Evolutionary conservation across 306 rosid species (phyloP).

Genomic region (Prunus fruticosa): DNA sequence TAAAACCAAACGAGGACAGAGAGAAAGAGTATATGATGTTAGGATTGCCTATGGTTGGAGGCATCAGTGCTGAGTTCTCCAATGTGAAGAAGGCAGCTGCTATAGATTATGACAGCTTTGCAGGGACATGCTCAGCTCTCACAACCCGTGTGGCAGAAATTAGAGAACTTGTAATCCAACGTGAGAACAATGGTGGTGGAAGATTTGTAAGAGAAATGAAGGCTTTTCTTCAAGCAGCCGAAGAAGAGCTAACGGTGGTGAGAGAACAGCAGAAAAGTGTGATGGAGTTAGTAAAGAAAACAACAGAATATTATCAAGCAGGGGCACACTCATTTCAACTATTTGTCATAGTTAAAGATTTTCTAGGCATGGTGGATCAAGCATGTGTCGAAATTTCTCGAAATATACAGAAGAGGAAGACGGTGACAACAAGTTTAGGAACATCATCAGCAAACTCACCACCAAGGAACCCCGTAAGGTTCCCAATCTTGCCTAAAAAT

Average conservation of each 20-base stretch:
- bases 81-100: conserved; percentile 73
- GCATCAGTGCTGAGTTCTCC: conserved; percentile 78
- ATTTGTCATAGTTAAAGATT: conserved; percentile 78
- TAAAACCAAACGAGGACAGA: conserved; percentile 47
- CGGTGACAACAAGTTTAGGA: conserved; percentile 26
- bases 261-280: conserved; percentile 52
- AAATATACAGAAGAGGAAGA: conserved; percentile 57
- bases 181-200: conserved; percentile 46
- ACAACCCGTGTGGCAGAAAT: conserved; percentile 39
- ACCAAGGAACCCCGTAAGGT: conserved; percentile 27
- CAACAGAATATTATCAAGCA: conserved; percentile 71
- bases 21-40: conserved; percentile 62
- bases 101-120: conserved; percentile 52
- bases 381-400: conserved; percentile 78
- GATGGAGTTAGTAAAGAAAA: conserved; percentile 60
- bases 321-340: conserved; percentile 66
- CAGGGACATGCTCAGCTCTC: conserved; percentile 45
- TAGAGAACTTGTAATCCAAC: conserved; percentile 33
- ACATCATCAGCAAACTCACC: conserved; percentile 26
- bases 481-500: conserved; percentile 42
- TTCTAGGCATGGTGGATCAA: conserved; percentile 82
- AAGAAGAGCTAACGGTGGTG: conserved; percentile 49
- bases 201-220: conserved; percentile 69
- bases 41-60: conserved; percentile 89
- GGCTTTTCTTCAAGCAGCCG: conserved; percentile 56